These are phyloP conservation scores for Euphrasia arctica DNA, from an alignment of 305 asterid genomes.

Conservation along the genomic window DNA sequence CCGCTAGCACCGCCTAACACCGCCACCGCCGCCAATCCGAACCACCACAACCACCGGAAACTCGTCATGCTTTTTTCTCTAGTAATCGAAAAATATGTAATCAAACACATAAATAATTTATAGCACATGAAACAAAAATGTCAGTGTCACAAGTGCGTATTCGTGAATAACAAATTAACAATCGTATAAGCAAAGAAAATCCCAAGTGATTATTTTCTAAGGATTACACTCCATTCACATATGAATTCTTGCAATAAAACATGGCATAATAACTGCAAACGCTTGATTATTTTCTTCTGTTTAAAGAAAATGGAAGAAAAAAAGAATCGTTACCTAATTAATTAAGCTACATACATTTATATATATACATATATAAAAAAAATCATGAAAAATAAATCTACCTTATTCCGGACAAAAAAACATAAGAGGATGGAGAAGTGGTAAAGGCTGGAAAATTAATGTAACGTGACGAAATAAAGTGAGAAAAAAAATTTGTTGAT, in stretches of 20 bases:
- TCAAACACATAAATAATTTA: neutral
- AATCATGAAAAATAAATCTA: neutral
- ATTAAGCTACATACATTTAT: too few relatives aligned
- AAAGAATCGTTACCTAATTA: too few relatives aligned
- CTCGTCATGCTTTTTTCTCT: conserved; percentile 21
- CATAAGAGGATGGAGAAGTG: neutral
- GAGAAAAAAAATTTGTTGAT: neutral
- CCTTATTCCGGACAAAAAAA: neutral
- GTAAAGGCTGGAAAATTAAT: neutral
- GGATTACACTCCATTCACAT: neutral
- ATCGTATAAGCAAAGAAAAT: conserved; percentile 37
- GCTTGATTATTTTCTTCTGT: neutral
- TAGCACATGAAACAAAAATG: conserved; percentile 15
- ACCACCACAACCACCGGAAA: conserved; percentile 32
- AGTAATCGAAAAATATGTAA: neutral
- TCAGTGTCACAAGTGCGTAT: neutral
- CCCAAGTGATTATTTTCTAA: neutral
- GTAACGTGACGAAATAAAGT: conserved; percentile 1
- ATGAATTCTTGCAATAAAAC: conserved; percentile 25
- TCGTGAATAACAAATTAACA: neutral
- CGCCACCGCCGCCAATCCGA: conserved; percentile 23
- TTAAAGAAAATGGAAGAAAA: neutral
- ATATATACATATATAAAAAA: too few relatives aligned
- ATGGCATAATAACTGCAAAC: conserved; percentile 12
- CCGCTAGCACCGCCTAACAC: conserved; percentile 31